Evolutionary conservation across 2,329 filamentous ascomycete genomes (phyloP), one percentile per base, ranked within the genome.

Genomic region (Leptosphaerulina australis): DNA sequence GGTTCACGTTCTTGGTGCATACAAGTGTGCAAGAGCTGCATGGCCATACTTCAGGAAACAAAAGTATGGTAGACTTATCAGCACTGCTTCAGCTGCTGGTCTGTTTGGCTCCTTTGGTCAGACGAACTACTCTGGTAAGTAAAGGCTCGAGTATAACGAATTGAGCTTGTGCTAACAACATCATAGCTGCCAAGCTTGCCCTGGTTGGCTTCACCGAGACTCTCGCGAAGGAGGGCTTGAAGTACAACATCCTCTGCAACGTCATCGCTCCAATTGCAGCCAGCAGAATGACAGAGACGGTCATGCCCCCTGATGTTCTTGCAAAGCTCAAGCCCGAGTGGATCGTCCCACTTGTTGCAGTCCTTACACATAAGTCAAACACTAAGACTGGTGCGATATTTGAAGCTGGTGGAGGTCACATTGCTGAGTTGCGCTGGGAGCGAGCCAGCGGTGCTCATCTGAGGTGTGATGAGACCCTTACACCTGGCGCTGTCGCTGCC

Each of bases 41-140:
- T 99, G 94, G 93, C 91, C 93, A 53, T 82, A 97, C 77, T 97
- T 99, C 83, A 85, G 93, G 70, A 97, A 97, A 80, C 94, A 99
- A 79, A 97, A 97, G 84, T 99, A 90, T 74, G 94, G 94, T 58
- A 86, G 94, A 66, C 82, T 99, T 62, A 96, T 99, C 79, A 97
- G 95, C 82, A 97, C 94, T 18, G 86, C 93, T 28, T 97, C 93
- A n/a, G 91, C 91, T 49, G 92, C 94, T 55, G 94, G 94, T 67
- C 82, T 99, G 44, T 97, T 96, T 73, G 94, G 94, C 68, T 94
- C 85, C 78, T 97, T 97, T 70, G 94, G 93, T 60, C 93, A 97
- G 79, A 85, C 87, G 73, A 97, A 97, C 78, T 99, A 99, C 79
- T 96, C 93, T 44, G 82, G 82, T 85, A 75, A 55, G 78, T 17